Evolutionary conservation across 768 basidiomycete genomes (phyloP).

Genomic region (Suillus americanus): DNA sequence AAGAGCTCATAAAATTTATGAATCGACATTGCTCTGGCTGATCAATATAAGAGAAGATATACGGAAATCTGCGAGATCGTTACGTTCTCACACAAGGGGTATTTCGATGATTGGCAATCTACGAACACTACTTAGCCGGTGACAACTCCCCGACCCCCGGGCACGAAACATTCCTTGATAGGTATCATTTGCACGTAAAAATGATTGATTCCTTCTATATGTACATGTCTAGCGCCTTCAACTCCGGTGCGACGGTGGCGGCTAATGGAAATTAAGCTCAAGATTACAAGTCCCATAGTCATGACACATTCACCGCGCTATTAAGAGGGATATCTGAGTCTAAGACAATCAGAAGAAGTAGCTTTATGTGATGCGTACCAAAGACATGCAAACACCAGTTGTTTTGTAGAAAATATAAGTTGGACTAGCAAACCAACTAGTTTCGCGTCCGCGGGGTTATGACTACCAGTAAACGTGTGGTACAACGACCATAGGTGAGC

Average conservation of each 20-base stretch:
- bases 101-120: background rate
- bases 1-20: background rate
- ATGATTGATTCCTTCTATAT: background rate
- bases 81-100: background rate
- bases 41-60: background rate
- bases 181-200: background rate
- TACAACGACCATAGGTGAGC: background rate
- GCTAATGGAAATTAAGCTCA: background rate
- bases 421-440: background rate
- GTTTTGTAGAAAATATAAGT: background rate
- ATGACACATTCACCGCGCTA: background rate
- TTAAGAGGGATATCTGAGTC: background rate
- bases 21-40: background rate
- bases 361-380: background rate
- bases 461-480: background rate
- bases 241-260: background rate
- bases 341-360: background rate
- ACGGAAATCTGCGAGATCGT: background rate
- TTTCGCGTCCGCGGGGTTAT: background rate
- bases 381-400: background rate
- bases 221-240: background rate
- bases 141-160: background rate
- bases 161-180: background rate
- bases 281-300: background rate
- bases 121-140: background rate